These are phyloP conservation scores for Chloromonas sp. DNA, from an alignment of 163 green algal species.

Conservation along the genomic window DNA sequence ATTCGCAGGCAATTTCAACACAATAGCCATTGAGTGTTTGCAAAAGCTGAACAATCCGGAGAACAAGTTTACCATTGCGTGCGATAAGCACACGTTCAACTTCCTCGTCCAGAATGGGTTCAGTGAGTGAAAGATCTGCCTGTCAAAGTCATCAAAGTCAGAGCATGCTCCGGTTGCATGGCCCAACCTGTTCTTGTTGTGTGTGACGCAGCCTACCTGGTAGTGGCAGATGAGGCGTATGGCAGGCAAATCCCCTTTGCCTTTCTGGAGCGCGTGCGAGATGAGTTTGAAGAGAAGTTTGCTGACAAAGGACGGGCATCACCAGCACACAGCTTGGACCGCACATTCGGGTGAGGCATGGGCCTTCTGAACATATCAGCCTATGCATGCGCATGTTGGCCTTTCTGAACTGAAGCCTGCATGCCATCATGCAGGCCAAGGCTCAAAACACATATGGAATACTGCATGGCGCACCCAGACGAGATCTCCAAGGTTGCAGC, in stretches of 20 bases:
- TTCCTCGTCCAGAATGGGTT: conserved; percentile 82
- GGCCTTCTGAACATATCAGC: no score
- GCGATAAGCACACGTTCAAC: conserved; percentile 91
- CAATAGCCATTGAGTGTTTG: conserved; percentile 76
- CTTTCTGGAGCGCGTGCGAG: conserved; percentile 80
- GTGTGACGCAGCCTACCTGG: conserved; percentile 62
- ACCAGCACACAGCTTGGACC: conserved; percentile 75
- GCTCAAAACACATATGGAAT: conserved; percentile 94
- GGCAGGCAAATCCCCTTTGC: conserved; percentile 85
- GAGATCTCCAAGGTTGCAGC: conserved; percentile 82
- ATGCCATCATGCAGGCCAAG: conserved; percentile 46
- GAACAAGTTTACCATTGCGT: conserved; percentile 86
- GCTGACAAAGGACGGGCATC: conserved; percentile 60
- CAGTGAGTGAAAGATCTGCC: conserved; percentile 44
- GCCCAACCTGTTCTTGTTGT: no score
- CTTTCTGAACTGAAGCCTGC: not conserved
- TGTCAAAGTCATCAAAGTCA: not conserved
- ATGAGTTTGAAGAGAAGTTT: conserved; percentile 82
- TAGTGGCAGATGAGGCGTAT: conserved; percentile 83
- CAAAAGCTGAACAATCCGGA: conserved; percentile 67
- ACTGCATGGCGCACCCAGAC: conserved; percentile 80
- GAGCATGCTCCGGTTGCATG: not conserved
- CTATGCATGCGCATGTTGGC: no score
- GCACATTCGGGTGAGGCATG: conserved; percentile 59
- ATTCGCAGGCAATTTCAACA: conserved; percentile 75